These are phyloP conservation scores for Calonectria pteridis DNA, from an alignment of 2,329 filamentous ascomycete species.

Conservation along the genomic window DNA sequence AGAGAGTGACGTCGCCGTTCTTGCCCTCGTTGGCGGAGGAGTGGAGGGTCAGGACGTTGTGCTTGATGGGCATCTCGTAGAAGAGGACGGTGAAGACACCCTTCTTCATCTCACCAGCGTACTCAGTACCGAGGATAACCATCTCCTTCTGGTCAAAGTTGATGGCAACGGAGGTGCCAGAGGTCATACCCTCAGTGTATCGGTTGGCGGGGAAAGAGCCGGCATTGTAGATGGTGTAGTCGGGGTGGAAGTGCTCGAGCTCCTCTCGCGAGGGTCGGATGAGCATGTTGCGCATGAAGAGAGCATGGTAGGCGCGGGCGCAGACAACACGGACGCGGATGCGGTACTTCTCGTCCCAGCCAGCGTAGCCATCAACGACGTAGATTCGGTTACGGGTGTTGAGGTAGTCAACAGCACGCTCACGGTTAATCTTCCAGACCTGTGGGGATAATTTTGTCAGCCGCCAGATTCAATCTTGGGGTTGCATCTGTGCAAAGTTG, in stretches of 20 bases:
- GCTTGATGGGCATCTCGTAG: slow-evolving; percentile 99
- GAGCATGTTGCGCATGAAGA: slow-evolving; percentile 99
- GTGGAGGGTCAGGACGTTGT: slow-evolving; percentile 98
- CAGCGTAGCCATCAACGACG: slow-evolving; percentile 95
- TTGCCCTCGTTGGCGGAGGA: slow-evolving; percentile 98
- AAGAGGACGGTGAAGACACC: slow-evolving; percentile 99
- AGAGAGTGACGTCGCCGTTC: slow-evolving; percentile 95
- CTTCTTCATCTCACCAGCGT: slow-evolving; percentile 89
- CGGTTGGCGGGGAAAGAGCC: slow-evolving; percentile 98
- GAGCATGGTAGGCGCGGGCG: slow-evolving; percentile 97
- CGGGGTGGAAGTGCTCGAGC: slow-evolving; percentile 96
- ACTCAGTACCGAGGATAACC: slow-evolving; percentile 99
- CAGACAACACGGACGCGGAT: slow-evolving; percentile 98
- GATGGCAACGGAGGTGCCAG: slow-evolving; percentile 95
- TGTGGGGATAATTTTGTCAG: slow-evolving; percentile 57
- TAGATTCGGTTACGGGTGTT: slow-evolving; percentile 99
- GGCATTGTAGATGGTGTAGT: slow-evolving; percentile 99
- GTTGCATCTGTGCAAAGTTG: slow-evolving; percentile 15
- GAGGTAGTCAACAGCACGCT: slow-evolving; percentile 98
- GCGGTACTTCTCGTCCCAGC: slow-evolving; percentile 98
- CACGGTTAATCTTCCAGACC: slow-evolving; percentile 99
- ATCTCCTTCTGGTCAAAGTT: slow-evolving; percentile 99
- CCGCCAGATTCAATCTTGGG: slow-evolving; percentile 8
- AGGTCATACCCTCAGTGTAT: slow-evolving; percentile 98
- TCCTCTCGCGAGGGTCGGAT: slow-evolving; percentile 93